Evolutionary conservation across 2,329 filamentous ascomycete species (phyloP).

Genomic region (Orbilia brochopaga): DNA sequence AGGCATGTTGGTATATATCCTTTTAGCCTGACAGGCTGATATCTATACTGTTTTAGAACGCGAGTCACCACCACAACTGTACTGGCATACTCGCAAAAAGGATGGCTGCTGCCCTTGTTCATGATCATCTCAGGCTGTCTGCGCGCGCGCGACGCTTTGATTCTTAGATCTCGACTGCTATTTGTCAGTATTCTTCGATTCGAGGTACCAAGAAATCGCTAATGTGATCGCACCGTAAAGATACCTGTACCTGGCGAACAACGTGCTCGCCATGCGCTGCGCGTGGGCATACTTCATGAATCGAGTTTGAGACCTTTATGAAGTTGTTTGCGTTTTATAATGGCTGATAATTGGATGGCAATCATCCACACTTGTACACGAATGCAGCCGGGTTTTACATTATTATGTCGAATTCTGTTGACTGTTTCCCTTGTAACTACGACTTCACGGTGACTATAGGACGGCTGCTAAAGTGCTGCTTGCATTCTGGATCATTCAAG

Average conservation of each 20-base stretch:
- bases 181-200: constrained; percentile 17
- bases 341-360: constrained; percentile 5
- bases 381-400: no score
- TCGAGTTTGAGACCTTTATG: not conserved
- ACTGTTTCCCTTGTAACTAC: no score
- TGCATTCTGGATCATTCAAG: not conserved
- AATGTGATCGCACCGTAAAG: constrained; percentile 23
- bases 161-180: not conserved
- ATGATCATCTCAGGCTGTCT: constrained; percentile 4
- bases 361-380: no score
- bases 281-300: not conserved
- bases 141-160: constrained; percentile 11
- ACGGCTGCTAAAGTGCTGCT: not conserved
- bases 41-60: constrained; percentile 4
- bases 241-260: constrained; percentile 14
- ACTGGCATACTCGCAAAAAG: not conserved
- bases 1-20: not conserved
- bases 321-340: not conserved
- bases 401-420: no score
- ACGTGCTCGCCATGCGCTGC: constrained; percentile 40
- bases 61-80: no score
- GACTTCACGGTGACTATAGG: constrained; percentile 13
- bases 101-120: not conserved
- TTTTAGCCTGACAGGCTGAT: constrained; percentile 46
- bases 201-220: constrained; percentile 45